Percentiles rank a stretch among this genome's conserved stretches.
These are phyloP conservation scores for Wallacemonas rigidus DNA, from an alignment of 208 protist species.

Conservation along the genomic window DNA sequence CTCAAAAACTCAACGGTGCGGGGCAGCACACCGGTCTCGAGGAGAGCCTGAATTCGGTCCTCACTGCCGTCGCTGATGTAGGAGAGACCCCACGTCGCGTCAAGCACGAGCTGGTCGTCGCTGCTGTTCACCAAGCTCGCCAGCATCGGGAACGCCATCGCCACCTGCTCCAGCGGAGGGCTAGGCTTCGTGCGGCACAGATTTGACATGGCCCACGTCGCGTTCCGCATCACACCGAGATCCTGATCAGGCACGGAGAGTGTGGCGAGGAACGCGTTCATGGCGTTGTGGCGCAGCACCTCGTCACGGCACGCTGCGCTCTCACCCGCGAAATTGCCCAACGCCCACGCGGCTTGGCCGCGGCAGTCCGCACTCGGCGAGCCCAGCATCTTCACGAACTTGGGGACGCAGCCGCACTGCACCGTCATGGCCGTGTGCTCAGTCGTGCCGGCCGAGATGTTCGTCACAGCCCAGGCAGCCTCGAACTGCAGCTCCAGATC, in stretches of 20 bases:
- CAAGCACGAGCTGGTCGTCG: slow-evolving; percentile 96
- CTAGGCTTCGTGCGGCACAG: slow-evolving; percentile 97
- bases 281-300: slow-evolving; percentile 78
- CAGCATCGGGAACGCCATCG: slow-evolving; percentile 89
- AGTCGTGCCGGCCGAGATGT: slow-evolving; percentile 97
- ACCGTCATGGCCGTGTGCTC: slow-evolving; percentile 95
- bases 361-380: slow-evolving; percentile 92
- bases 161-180: slow-evolving; percentile 75
- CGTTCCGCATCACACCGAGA: slow-evolving; percentile 89
- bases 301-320: slow-evolving; percentile 91
- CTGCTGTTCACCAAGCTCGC: slow-evolving; percentile 76
- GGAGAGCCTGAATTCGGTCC: slow-evolving; percentile 95
- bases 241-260: slow-evolving; percentile 55
- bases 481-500: slow-evolving; percentile 96
- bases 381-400: slow-evolving; percentile 94
- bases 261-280: slow-evolving; percentile 81
- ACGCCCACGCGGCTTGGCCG: slow-evolving; percentile 98
- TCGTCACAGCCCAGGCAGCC: slow-evolving; percentile 98
- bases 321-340: slow-evolving; percentile 99
- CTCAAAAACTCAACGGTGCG: slow-evolving; percentile 95
- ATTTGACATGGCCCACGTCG: slow-evolving; percentile 98
- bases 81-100: slow-evolving; percentile 97
- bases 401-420: slow-evolving; percentile 92
- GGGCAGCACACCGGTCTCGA: slow-evolving; percentile 88
- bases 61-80: slow-evolving; percentile 97